phyloP scores from a whole-genome alignment of 2,329 filamentous ascomycete genomes.

The Alternaria metachromatica region DNA sequence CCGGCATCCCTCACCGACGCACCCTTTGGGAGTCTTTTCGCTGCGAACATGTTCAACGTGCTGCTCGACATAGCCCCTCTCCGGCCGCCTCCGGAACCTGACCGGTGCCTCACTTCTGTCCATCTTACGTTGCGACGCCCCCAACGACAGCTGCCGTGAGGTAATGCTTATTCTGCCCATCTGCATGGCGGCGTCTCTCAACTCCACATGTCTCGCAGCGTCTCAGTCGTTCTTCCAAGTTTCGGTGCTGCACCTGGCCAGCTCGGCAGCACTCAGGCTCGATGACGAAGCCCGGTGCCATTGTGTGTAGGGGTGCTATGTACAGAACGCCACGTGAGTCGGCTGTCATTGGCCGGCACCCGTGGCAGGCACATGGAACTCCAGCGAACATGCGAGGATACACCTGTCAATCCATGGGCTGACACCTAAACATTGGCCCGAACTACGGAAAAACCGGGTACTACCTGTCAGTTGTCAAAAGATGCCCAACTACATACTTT shows the following conservation, averaged over 20 bases:
- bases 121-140: not conserved
- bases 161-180: not conserved
- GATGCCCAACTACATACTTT: slow-evolving; percentile 19
- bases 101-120: slow-evolving; percentile 13
- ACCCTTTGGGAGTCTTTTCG: not conserved
- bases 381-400: slow-evolving; percentile 17
- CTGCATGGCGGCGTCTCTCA: not conserved
- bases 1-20: slow-evolving; percentile 12
- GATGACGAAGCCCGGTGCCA: slow-evolving; percentile 27
- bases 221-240: slow-evolving; percentile 16
- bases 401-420: slow-evolving; percentile 15
- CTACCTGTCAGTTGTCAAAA: slow-evolving; percentile 17
- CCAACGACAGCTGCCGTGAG: not conserved
- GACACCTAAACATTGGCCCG: slow-evolving; percentile 13
- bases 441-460: slow-evolving; percentile 8
- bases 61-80: slow-evolving; percentile 13
- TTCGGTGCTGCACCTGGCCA: slow-evolving; percentile 25
- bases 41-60: slow-evolving; percentile 13
- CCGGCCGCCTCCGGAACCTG: slow-evolving; percentile 5
- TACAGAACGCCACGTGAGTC: slow-evolving; percentile 15
- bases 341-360: slow-evolving; percentile 11
- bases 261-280: slow-evolving; percentile 20
- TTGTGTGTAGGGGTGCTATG: slow-evolving; percentile 14
- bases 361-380: slow-evolving; percentile 1
- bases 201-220: not conserved